These are phyloP conservation scores for Aureobasidium sp. DNA, from an alignment of 2,329 filamentous ascomycete genomes.

Conservation along the genomic window DNA sequence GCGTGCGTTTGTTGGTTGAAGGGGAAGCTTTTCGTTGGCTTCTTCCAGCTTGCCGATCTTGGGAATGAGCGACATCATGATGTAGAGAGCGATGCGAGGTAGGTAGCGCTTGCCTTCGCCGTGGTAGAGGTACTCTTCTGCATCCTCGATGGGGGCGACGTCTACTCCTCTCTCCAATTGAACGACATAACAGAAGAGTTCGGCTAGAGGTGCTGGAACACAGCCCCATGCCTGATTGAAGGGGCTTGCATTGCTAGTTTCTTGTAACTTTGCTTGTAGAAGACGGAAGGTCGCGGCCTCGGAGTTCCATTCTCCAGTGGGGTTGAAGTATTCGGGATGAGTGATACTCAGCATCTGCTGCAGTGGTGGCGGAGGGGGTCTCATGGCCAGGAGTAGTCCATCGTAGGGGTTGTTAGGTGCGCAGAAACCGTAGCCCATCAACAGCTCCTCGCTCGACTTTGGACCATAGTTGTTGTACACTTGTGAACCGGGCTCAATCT, in stretches of 20 bases:
- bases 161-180: slow-evolving; percentile 27
- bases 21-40: slow-evolving; percentile 21
- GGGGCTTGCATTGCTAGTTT: neutral
- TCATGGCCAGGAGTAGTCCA: slow-evolving; percentile 37
- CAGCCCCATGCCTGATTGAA: slow-evolving; percentile 15
- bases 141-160: slow-evolving; percentile 25
- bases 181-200: slow-evolving; percentile 31
- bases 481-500: slow-evolving; percentile 33
- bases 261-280: slow-evolving; percentile 12
- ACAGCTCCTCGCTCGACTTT: slow-evolving; percentile 46
- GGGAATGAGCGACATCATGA: slow-evolving; percentile 28
- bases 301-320: slow-evolving; percentile 27
- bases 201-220: slow-evolving; percentile 28
- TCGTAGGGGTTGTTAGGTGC: slow-evolving; percentile 42
- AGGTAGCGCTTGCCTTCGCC: slow-evolving; percentile 26
- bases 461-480: slow-evolving; percentile 49
- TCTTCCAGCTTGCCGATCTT: slow-evolving; percentile 28
- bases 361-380: slow-evolving; percentile 32
- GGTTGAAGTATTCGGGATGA: slow-evolving; percentile 31
- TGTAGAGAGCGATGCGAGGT: slow-evolving; percentile 29
- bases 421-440: slow-evolving; percentile 49
- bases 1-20: slow-evolving; percentile 29
- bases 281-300: slow-evolving; percentile 35
- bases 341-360: slow-evolving; percentile 25
- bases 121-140: slow-evolving; percentile 23